These are phyloP conservation scores for Fusarium bactridioides DNA, from an alignment of 2,329 filamentous ascomycete genomes.

Conservation along the genomic window DNA sequence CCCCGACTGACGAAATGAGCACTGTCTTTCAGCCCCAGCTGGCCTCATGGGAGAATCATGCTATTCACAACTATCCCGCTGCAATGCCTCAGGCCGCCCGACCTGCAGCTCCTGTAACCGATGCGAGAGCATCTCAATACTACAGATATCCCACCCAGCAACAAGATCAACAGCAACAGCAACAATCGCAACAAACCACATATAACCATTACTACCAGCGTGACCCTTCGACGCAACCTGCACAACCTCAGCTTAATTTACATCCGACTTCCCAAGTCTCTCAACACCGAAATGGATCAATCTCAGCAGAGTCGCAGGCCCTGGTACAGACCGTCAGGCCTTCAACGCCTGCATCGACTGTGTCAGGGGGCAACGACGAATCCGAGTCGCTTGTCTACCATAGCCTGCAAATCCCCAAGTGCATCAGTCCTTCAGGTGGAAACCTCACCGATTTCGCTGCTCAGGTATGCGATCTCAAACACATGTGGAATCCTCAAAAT, in stretches of 20 bases:
- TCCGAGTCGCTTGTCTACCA: conserved; percentile 60
- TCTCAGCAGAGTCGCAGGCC: conserved; percentile 27
- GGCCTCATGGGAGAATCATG: conserved; percentile 57
- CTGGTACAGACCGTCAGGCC: conserved; percentile 46
- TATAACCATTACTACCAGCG: conserved; percentile 26
- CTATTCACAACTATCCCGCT: conserved; percentile 51
- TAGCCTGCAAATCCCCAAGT: conserved; percentile 75
- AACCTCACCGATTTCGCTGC: conserved; percentile 85
- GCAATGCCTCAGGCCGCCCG: conserved; percentile 47
- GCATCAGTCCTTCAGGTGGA: conserved; percentile 78
- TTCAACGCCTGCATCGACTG: conserved; percentile 46
- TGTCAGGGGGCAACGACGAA: conserved; percentile 45
- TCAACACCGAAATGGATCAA: conserved; percentile 29
- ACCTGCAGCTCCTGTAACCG: conserved; percentile 45
- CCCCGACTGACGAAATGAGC: conserved; percentile 62
- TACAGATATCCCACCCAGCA: conserved; percentile 44
- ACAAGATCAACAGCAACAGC: conserved; percentile 22
- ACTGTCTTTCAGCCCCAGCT: conserved; percentile 59
- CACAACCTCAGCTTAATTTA: conserved; percentile 12
- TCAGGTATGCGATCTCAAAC: conserved; percentile 62
- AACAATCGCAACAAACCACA: conserved; percentile 7
- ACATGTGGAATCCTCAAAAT: neutral
- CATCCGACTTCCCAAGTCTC: conserved; percentile 18
- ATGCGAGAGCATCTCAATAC: conserved; percentile 45
- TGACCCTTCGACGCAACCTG: conserved; percentile 11